phyloP scores from a whole-genome alignment of 371 early-diverging fungal species.

The Mucor sp. region DNA sequence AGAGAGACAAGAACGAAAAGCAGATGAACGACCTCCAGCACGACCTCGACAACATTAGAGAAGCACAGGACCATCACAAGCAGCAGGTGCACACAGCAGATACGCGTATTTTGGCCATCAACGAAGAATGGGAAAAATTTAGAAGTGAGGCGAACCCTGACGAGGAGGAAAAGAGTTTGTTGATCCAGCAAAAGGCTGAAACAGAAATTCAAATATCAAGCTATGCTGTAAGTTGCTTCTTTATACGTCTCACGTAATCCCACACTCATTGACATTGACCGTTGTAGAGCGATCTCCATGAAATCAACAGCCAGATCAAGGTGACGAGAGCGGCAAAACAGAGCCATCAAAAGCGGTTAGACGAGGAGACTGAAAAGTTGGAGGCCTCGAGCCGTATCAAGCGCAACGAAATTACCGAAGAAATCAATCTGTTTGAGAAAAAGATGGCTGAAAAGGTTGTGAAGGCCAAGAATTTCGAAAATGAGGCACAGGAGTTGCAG shows the following conservation, averaged over 20 bases:
- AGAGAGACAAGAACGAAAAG: slow-evolving; percentile 25
- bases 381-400: slow-evolving; percentile 29
- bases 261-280: neutral
- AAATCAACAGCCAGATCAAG: slow-evolving; percentile 18
- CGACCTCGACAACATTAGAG: slow-evolving; percentile 8
- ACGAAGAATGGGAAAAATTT: slow-evolving; percentile 13
- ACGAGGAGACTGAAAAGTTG: slow-evolving; percentile 33
- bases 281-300: slow-evolving; percentile 5
- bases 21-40: slow-evolving; percentile 26
- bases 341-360: slow-evolving; percentile 21
- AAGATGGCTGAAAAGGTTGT: neutral
- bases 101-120: neutral
- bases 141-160: slow-evolving; percentile 4
- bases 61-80: neutral
- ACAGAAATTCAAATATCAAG: neutral
- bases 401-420: slow-evolving; percentile 17
- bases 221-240: neutral
- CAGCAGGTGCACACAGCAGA: neutral
- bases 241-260: neutral
- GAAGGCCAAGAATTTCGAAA: slow-evolving; percentile 1
- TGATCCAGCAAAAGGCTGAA: neutral
- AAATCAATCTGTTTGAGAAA: slow-evolving; percentile 41
- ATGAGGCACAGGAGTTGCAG: slow-evolving; percentile 26
- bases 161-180: slow-evolving; percentile 5
- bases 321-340: slow-evolving; percentile 40